Conservation (phyloP, 768 basidiomycete species). For the Lenzites betulinus region DNA sequence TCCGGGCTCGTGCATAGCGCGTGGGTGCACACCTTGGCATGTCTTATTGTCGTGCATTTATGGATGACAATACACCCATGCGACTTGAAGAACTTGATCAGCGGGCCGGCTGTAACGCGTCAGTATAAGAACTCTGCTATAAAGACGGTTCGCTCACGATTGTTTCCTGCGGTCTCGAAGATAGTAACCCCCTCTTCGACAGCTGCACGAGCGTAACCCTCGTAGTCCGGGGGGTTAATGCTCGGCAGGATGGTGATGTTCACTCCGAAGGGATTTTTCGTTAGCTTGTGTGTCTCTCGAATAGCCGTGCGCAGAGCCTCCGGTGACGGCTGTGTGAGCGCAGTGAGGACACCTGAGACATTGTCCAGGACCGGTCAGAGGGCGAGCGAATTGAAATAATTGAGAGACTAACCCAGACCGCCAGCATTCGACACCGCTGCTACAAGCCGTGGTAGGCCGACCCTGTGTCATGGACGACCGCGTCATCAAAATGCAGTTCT, state of each 20-base stretch:
- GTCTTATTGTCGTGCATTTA: slow-evolving; percentile 86
- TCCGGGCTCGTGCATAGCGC: not conserved
- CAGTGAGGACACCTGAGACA: slow-evolving; percentile 71
- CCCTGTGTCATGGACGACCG: slow-evolving; percentile 47
- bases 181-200: slow-evolving; percentile 87
- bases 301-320: slow-evolving; percentile 81
- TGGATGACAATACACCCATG: slow-evolving; percentile 80
- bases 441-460: slow-evolving; percentile 72
- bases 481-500: not conserved
- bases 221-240: slow-evolving; percentile 91
- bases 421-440: slow-evolving; percentile 84
- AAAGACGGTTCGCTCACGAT: slow-evolving; percentile 53
- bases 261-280: slow-evolving; percentile 79
- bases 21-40: slow-evolving; percentile 62
- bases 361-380: slow-evolving; percentile 1
- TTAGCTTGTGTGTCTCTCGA: slow-evolving; percentile 68
- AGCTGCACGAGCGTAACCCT: slow-evolving; percentile 76
- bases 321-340: slow-evolving; percentile 84
- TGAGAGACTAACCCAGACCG: slow-evolving; percentile 58
- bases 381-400: not conserved
- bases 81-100: slow-evolving; percentile 83
- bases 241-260: slow-evolving; percentile 87
- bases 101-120: slow-evolving; percentile 56
- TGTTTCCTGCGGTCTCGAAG: slow-evolving; percentile 93
- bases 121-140: not conserved